Percentiles rank a stretch among this genome's conserved stretches.
phyloP scores from a whole-genome alignment of 768 basidiomycete genomes.

The Leccinum variicolor region DNA sequence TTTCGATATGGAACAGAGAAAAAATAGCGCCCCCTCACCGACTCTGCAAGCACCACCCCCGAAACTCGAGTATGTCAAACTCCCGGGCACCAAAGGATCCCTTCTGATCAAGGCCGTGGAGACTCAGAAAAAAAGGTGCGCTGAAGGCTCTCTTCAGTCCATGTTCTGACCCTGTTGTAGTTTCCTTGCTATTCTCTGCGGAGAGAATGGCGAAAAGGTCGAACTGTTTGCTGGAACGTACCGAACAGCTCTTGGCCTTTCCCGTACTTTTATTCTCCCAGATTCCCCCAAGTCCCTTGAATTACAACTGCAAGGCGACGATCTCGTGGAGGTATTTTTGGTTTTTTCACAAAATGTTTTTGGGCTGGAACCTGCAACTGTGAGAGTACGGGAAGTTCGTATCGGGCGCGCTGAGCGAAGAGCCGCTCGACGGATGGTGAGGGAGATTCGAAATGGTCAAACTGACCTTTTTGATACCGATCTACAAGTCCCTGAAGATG shows the following conservation, averaged over 20 bases:
- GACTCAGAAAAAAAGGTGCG: constrained; percentile 82
- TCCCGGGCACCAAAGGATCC: constrained; percentile 87
- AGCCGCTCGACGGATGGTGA: constrained; percentile 76
- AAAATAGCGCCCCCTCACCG: constrained; percentile 30
- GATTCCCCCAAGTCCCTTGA: constrained; percentile 88
- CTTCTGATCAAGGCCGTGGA: constrained; percentile 84
- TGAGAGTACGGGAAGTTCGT: constrained; percentile 89
- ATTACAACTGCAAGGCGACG: constrained; percentile 87
- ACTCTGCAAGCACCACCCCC: constrained; percentile 64
- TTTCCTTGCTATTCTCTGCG: constrained; percentile 90
- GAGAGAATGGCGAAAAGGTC: constrained; percentile 90
- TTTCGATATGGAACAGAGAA: constrained; percentile 40
- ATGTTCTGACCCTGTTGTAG: constrained; percentile 35
- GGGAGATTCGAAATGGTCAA: constrained; percentile 56
- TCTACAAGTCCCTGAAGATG: constrained; percentile 43
- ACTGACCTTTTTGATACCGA: constrained; percentile 44
- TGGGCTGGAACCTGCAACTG: constrained; percentile 88
- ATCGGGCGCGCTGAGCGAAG: constrained; percentile 86
- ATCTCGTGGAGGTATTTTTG: constrained; percentile 87
- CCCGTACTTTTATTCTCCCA: constrained; percentile 90
- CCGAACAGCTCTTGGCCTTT: constrained; percentile 82
- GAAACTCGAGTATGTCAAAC: constrained; percentile 88
- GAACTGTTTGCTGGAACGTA: constrained; percentile 92
- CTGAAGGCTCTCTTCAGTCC: not conserved
- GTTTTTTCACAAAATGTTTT: constrained; percentile 92